A percentile compares a stretch with the other conserved stretches of the same genome.
phyloP scores from a whole-genome alignment of 164 flowering plant species.

The Stephania yunnanensis region DNA sequence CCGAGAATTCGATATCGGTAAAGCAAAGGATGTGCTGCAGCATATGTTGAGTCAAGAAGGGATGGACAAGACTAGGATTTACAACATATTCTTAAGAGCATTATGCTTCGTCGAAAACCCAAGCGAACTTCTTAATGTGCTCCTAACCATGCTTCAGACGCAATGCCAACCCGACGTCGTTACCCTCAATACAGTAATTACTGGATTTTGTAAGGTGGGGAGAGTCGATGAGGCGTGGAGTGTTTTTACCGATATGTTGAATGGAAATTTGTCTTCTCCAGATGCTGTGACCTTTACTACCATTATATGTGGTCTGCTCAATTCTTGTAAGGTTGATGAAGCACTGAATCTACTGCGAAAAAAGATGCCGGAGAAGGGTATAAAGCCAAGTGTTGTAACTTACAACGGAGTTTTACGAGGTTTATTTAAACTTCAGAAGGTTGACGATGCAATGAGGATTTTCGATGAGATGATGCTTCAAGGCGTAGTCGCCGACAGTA shows the following conservation, averaged over 20 bases:
- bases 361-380: slow-evolving; percentile 51
- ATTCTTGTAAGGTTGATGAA: slow-evolving; percentile 44
- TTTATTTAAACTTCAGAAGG: slow-evolving; percentile 39
- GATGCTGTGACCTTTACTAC: slow-evolving; percentile 82
- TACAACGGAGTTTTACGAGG: slow-evolving; percentile 74
- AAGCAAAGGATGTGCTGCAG: slow-evolving; percentile 59
- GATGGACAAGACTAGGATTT: slow-evolving; percentile 50
- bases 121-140: slow-evolving; percentile 73
- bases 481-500: slow-evolving; percentile 43
- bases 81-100: slow-evolving; percentile 79
- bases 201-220: slow-evolving; percentile 77
- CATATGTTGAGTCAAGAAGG: slow-evolving; percentile 48
- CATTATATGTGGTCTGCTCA: slow-evolving; percentile 53
- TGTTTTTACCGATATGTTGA: slow-evolving; percentile 67
- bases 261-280: slow-evolving; percentile 60
- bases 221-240: slow-evolving; percentile 64
- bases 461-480: slow-evolving; percentile 33
- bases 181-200: slow-evolving; percentile 68
- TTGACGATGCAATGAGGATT: slow-evolving; percentile 47
- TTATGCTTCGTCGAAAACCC: slow-evolving; percentile 54
- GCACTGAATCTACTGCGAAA: slow-evolving; percentile 46
- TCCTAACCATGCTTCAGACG: slow-evolving; percentile 70
- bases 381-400: slow-evolving; percentile 54
- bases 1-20: slow-evolving; percentile 39
- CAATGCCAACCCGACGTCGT: slow-evolving; percentile 69